phyloP scores from a whole-genome alignment of 2,329 filamentous ascomycete genomes.

The Sporothrix mexicana region DNA sequence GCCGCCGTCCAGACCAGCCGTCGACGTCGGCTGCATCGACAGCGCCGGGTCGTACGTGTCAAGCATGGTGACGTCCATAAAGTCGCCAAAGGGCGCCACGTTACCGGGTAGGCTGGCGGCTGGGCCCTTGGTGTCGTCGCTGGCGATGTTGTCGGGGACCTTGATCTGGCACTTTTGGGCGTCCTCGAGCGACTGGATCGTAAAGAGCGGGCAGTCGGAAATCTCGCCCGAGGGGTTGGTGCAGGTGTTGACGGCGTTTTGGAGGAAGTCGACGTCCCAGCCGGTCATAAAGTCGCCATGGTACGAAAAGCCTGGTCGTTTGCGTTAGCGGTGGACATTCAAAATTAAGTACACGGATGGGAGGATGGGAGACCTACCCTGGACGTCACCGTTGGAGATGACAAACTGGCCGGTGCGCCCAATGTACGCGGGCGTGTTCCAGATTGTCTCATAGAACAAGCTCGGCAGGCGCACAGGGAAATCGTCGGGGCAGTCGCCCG shows the following conservation, averaged over 20 bases:
- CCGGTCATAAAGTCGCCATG: slow-evolving; percentile 82
- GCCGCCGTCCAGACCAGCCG: slow-evolving; percentile 24
- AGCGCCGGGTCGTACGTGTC: slow-evolving; percentile 34
- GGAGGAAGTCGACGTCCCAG: slow-evolving; percentile 73
- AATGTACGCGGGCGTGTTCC: slow-evolving; percentile 70
- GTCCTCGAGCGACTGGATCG: slow-evolving; percentile 64
- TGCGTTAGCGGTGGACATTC: neutral
- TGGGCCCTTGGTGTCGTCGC: slow-evolving; percentile 65
- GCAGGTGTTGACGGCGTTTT: slow-evolving; percentile 75
- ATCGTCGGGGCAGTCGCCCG: slow-evolving; percentile 73
- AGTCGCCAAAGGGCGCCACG: slow-evolving; percentile 49
- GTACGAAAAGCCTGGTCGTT: slow-evolving; percentile 69
- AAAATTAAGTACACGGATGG: neutral
- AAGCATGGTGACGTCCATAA: slow-evolving; percentile 33
- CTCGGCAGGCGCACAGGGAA: slow-evolving; percentile 72
- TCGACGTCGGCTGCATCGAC: slow-evolving; percentile 33
- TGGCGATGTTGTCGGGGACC: slow-evolving; percentile 58
- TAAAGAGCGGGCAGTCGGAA: slow-evolving; percentile 76
- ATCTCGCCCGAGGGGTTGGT: slow-evolving; percentile 73
- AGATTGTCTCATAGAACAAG: slow-evolving; percentile 87
- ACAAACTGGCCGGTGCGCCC: slow-evolving; percentile 72
- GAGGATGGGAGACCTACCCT: slow-evolving; percentile 55
- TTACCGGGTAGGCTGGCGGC: slow-evolving; percentile 67
- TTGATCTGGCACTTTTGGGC: slow-evolving; percentile 67
- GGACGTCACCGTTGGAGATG: slow-evolving; percentile 77